Evolutionary conservation across 2,329 filamentous ascomycete species (phyloP).

Genomic region (Fusarium sacchari): DNA sequence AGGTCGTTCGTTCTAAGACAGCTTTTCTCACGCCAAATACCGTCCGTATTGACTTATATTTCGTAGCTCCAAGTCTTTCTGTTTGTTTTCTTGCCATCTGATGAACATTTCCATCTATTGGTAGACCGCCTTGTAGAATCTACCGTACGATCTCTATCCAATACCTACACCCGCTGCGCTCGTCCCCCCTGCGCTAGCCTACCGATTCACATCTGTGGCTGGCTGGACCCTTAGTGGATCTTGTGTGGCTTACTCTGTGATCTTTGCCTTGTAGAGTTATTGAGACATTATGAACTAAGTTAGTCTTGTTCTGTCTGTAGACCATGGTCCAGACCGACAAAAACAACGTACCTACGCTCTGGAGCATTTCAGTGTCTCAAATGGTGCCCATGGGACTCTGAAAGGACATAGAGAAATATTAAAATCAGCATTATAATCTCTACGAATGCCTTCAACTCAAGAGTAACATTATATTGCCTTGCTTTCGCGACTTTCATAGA

Average conservation of each 20-base stretch:
- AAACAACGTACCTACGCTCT: not conserved
- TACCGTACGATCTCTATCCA: not conserved
- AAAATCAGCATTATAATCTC: too few species aligned
- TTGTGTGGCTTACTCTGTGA: not conserved
- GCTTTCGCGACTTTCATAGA: fast-evolving
- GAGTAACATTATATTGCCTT: not conserved
- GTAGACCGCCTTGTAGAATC: not conserved
- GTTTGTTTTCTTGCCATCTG: too few species aligned
- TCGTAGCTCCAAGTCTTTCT: too few species aligned
- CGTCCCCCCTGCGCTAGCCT: too few species aligned
- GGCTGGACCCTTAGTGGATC: too few species aligned
- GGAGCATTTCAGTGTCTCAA: not conserved
- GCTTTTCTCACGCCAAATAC: not conserved
- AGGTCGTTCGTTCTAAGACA: too few species aligned
- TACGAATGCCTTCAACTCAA: not conserved
- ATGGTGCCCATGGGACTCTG: fast-evolving
- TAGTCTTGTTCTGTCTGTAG: too few species aligned
- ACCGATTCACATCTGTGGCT: not conserved
- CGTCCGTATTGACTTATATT: not conserved
- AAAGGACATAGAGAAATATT: not conserved
- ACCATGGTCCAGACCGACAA: too few species aligned
- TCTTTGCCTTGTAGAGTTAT: too few species aligned
- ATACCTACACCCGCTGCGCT: not conserved
- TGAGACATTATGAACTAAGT: fast-evolving
- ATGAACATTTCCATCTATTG: not conserved